These are phyloP conservation scores for Thielaviopsis musarum DNA, from an alignment of 2,329 filamentous ascomycete genomes.

Conservation along the genomic window DNA sequence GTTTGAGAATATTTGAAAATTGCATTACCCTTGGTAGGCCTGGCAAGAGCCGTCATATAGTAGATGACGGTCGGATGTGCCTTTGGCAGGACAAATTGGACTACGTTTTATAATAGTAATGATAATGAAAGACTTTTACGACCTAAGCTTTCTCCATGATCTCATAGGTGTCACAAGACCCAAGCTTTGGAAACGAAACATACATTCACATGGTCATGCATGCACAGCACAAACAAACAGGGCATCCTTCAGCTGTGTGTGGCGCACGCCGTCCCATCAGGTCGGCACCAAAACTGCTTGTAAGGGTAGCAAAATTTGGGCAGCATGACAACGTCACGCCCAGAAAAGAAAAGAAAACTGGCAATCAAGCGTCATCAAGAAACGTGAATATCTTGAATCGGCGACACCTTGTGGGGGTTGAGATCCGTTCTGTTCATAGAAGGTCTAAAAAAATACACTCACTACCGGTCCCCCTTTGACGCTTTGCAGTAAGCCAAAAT, in stretches of 20 bases:
- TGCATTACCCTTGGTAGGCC: not conserved
- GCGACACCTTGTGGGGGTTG: conserved; percentile 69
- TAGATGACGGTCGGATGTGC: not conserved
- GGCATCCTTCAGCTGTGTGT: not conserved
- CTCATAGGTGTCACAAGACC: not conserved
- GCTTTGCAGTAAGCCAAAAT: conserved; percentile 28
- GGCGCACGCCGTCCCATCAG: not conserved
- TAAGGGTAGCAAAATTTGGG: not conserved
- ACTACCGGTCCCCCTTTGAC: conserved; percentile 37
- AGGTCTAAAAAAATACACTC: conserved; percentile 39
- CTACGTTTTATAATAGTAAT: not conserved
- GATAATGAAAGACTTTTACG: not conserved
- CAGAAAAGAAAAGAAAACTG: conserved; percentile 30
- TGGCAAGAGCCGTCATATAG: not conserved
- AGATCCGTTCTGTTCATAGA: conserved; percentile 36
- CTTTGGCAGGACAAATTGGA: not conserved
- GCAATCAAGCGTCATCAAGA: conserved; percentile 83
- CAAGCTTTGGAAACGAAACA: not conserved
- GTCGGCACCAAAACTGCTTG: not conserved
- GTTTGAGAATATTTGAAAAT: not conserved
- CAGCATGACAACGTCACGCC: not conserved
- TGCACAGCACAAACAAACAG: not conserved
- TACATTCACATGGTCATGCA: not conserved
- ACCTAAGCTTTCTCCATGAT: not conserved
- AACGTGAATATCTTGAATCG: conserved; percentile 43